Evolutionary conservation across 1,284 basidiomycete genomes (phyloP).

Genomic region (Abortiporus biennis): DNA sequence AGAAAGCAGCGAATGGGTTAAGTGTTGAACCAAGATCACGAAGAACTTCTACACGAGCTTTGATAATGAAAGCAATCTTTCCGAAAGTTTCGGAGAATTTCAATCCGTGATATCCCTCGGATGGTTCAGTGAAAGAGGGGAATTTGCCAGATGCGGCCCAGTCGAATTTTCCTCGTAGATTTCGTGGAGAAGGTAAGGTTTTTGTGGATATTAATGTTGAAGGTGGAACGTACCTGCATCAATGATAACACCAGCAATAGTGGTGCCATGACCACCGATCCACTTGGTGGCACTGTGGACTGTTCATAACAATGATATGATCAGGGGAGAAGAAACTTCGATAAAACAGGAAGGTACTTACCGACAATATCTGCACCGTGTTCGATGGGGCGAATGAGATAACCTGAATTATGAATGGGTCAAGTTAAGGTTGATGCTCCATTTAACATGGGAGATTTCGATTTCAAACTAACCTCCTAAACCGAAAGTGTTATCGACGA

Average conservation of each 20-base stretch:
- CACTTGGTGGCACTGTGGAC: constrained; percentile 89
- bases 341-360: no score
- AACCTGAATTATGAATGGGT: constrained; percentile 35
- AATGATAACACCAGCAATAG: constrained; percentile 79
- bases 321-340: neutral
- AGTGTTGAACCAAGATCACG: constrained; percentile 74
- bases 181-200: neutral
- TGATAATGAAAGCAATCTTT: constrained; percentile 64
- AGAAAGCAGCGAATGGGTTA: constrained; percentile 81
- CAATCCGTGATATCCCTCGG: constrained; percentile 82
- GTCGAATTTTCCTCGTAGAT: constrained; percentile 68
- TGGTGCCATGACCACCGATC: constrained; percentile 89
- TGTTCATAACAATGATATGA: constrained; percentile 11
- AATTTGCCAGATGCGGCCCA: constrained; percentile 77
- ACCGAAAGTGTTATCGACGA: constrained; percentile 91
- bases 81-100: constrained; percentile 75
- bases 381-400: constrained; percentile 68
- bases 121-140: constrained; percentile 78
- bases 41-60: constrained; percentile 69
- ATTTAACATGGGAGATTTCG: neutral
- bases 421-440: neutral
- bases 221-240: constrained; percentile 52
- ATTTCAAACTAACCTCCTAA: constrained; percentile 59
- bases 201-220: no score
- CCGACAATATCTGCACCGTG: constrained; percentile 77